Conservation (phyloP, 2,329 filamentous ascomycete genomes). For the Cucurbitaria berberidis region DNA sequence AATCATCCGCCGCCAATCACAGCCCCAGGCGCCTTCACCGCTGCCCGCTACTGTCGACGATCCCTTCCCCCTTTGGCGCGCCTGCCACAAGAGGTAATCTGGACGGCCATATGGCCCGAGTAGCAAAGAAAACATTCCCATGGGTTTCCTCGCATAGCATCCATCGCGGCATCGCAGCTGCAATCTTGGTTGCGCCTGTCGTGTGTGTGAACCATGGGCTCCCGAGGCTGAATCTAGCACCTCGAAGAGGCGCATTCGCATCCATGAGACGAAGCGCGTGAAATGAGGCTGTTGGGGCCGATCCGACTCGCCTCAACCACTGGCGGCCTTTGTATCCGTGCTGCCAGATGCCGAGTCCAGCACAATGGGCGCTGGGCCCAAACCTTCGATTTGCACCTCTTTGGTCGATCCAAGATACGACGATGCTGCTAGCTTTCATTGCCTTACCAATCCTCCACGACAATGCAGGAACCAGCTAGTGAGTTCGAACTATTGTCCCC, state of each 20-base stretch:
- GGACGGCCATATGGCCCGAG: constrained; percentile 12
- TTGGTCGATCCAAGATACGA: constrained; percentile 17
- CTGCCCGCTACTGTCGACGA: constrained; percentile 20
- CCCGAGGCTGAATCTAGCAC: too few relatives aligned
- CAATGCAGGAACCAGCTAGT: too few relatives aligned
- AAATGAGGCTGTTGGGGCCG: not conserved
- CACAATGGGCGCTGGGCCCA: constrained; percentile 2
- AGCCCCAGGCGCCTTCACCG: constrained; percentile 5
- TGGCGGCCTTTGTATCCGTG: constrained; percentile 3
- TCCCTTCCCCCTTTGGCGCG: constrained; percentile 29
- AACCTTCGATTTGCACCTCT: constrained; percentile 16
- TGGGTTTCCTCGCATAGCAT: not conserved
- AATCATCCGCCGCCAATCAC: constrained; percentile 24
- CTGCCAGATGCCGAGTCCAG: constrained; percentile 17
- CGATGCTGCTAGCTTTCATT: not conserved
- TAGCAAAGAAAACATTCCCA: constrained; percentile 1
- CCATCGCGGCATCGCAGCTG: too few relatives aligned
- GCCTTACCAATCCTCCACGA: not conserved
- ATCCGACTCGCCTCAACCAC: not conserved
- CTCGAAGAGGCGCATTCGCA: too few relatives aligned
- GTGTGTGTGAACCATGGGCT: too few relatives aligned
- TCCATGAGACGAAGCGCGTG: too few relatives aligned
- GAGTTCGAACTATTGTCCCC: too few relatives aligned
- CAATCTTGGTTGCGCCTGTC: too few relatives aligned
- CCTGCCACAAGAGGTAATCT: constrained; percentile 24